Conservation (phyloP, 163 green algal genomes). For the Chlamydomonas reinhardtii region DNA sequence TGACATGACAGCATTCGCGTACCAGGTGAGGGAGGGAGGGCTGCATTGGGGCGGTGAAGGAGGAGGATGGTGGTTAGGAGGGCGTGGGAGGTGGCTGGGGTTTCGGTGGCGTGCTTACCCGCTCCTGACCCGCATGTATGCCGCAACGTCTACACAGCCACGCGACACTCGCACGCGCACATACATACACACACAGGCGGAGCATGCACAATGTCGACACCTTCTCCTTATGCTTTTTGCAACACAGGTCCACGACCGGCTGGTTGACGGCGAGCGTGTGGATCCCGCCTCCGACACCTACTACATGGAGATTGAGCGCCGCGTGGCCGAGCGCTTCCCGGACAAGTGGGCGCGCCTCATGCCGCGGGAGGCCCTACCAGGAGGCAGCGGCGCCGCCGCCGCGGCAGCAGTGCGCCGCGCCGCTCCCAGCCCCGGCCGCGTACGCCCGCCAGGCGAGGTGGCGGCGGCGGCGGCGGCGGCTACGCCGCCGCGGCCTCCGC, state of each 20-base stretch:
- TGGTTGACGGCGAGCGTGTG: conserved; percentile 60
- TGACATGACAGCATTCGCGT: conserved; percentile 78
- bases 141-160: too few species aligned
- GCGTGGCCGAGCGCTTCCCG: conserved; percentile 64
- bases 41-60: too few species aligned
- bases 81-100: too few species aligned
- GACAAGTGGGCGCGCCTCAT: conserved; percentile 59
- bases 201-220: too few species aligned
- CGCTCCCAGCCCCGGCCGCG: conserved; percentile 3
- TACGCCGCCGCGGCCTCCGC: background rate
- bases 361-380: background rate
- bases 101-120: too few species aligned
- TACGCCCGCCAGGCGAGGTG: background rate
- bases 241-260: conserved; percentile 62
- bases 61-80: too few species aligned
- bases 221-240: too few species aligned
- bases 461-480: too few species aligned
- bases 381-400: background rate
- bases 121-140: too few species aligned
- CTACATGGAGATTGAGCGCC: conserved; percentile 67
- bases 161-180: too few species aligned
- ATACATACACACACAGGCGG: too few species aligned
- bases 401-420: background rate
- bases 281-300: conserved; percentile 65
- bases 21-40: conserved; percentile 57